A percentile compares a stretch with the other conserved stretches of the same genome.
These are phyloP conservation scores for Hamamelis virginiana DNA, from an alignment of 164 flowering plant species.

Conservation along the genomic window DNA sequence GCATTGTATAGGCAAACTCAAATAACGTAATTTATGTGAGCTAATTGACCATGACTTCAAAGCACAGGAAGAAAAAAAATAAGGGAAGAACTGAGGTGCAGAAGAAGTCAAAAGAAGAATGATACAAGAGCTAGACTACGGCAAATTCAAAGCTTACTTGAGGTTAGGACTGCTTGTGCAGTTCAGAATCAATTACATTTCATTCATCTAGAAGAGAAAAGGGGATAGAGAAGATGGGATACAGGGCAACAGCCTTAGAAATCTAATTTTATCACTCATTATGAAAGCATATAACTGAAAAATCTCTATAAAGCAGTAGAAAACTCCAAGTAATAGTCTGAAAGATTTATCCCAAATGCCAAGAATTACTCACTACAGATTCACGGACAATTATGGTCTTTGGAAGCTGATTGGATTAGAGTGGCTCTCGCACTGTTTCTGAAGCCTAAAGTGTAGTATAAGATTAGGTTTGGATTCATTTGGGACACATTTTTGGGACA, in stretches of 20 bases:
- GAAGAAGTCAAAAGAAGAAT: background rate
- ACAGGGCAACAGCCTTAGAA: background rate
- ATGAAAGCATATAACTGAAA: background rate
- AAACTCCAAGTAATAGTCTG: background rate
- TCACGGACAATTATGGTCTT: background rate
- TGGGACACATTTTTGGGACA: too few relatives aligned
- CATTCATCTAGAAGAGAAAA: background rate
- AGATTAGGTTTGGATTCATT: too few relatives aligned
- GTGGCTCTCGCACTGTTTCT: too few relatives aligned
- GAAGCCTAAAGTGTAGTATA: too few relatives aligned
- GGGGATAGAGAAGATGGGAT: background rate
- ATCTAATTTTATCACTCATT: too few relatives aligned
- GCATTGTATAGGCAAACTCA: too few relatives aligned
- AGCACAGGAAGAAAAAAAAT: background rate
- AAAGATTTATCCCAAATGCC: background rate
- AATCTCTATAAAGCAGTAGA: background rate
- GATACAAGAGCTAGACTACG: background rate
- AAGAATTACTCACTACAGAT: background rate
- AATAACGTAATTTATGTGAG: background rate
- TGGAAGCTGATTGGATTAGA: too few relatives aligned
- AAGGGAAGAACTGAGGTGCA: background rate
- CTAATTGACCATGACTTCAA: background rate
- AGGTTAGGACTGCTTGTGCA: background rate
- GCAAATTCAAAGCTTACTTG: background rate
- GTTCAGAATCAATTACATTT: too few relatives aligned